Evolutionary conservation across 1,284 basidiomycete genomes (phyloP).

Genomic region (Leccinum subrobustum): DNA sequence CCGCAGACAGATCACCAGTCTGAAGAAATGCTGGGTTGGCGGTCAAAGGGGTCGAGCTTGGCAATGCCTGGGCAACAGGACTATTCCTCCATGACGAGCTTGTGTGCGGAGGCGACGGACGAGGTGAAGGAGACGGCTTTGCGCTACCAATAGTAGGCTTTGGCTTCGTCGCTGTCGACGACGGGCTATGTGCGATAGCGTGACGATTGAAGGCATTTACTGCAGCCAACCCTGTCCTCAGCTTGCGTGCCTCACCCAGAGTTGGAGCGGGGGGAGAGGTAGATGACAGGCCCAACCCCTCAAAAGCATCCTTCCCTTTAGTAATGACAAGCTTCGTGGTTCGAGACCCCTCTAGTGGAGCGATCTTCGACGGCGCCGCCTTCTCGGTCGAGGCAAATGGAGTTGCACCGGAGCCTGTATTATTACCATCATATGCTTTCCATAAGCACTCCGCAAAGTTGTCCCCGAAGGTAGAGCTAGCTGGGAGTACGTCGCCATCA

Average conservation of each 20-base stretch:
- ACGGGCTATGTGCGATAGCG: conserved; percentile 23
- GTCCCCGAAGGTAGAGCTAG: conserved; percentile 38
- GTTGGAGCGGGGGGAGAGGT: conserved; percentile 55
- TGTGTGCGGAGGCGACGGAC: conserved; percentile 33
- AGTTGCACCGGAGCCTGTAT: conserved; percentile 24
- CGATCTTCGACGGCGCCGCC: conserved; percentile 24
- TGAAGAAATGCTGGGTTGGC: conserved; percentile 19
- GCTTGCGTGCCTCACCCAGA: conserved; percentile 70
- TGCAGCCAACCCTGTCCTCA: conserved; percentile 62
- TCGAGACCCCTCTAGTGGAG: conserved; percentile 29
- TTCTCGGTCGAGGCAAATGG: conserved; percentile 27
- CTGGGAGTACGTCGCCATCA: conserved; percentile 17
- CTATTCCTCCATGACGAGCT: conserved; percentile 21
- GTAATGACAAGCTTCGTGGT: conserved; percentile 29
- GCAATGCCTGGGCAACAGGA: conserved; percentile 14
- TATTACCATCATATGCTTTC: conserved; percentile 42
- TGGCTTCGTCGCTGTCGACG: conserved; percentile 26
- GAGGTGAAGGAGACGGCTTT: conserved; percentile 48
- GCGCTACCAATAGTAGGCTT: conserved; percentile 29
- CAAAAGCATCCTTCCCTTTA: conserved; percentile 69
- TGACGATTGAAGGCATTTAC: conserved; percentile 36
- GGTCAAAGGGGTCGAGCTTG: conserved; percentile 25
- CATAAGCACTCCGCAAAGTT: conserved; percentile 61
- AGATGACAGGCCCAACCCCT: conserved; percentile 59
- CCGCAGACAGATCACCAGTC: conserved; percentile 47